A percentile compares a stretch with the other conserved stretches of the same genome.
These are phyloP conservation scores for Epichloe uncinata DNA, from an alignment of 2,329 filamentous ascomycete genomes.

Conservation along the genomic window DNA sequence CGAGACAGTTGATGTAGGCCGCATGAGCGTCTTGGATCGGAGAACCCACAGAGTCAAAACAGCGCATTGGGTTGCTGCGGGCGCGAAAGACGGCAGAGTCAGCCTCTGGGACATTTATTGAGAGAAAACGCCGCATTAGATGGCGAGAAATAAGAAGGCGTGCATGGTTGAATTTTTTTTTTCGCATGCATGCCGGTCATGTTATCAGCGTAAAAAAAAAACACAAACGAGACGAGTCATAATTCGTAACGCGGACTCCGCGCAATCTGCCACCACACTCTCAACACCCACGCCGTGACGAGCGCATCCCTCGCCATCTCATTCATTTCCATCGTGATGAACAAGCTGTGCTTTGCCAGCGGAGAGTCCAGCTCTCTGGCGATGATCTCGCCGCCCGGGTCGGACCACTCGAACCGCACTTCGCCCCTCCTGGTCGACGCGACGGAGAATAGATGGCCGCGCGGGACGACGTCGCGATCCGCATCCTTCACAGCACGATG, in stretches of 20 bases:
- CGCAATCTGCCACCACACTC: constrained; percentile 21
- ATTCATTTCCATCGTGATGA: constrained; percentile 19
- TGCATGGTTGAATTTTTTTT: neutral
- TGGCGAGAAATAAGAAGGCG: neutral
- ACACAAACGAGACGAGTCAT: neutral
- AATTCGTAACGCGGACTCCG: constrained; percentile 1
- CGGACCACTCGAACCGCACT: constrained; percentile 22
- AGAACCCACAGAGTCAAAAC: constrained; percentile 49
- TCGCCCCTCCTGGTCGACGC: constrained; percentile 12
- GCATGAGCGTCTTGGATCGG: constrained; percentile 42
- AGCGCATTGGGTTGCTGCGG: constrained; percentile 81
- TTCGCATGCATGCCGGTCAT: neutral
- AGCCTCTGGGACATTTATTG: constrained; percentile 92
- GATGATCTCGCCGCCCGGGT: constrained; percentile 14
- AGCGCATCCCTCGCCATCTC: constrained; percentile 19
- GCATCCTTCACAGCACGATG: constrained; percentile 15
- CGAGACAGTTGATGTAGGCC: neutral
- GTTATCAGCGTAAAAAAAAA: too few species aligned
- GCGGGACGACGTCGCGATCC: constrained; percentile 12
- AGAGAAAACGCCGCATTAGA: constrained; percentile 5
- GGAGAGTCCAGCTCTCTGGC: constrained; percentile 19
- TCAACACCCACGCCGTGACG: constrained; percentile 22
- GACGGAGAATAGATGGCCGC: constrained; percentile 17
- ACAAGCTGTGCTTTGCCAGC: constrained; percentile 15
- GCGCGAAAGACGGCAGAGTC: constrained; percentile 89